A percentile compares a stretch with the other conserved stretches of the same genome.
These are phyloP conservation scores for Fraxinus anomala DNA, from an alignment of 257 asterid species.

Conservation along the genomic window DNA sequence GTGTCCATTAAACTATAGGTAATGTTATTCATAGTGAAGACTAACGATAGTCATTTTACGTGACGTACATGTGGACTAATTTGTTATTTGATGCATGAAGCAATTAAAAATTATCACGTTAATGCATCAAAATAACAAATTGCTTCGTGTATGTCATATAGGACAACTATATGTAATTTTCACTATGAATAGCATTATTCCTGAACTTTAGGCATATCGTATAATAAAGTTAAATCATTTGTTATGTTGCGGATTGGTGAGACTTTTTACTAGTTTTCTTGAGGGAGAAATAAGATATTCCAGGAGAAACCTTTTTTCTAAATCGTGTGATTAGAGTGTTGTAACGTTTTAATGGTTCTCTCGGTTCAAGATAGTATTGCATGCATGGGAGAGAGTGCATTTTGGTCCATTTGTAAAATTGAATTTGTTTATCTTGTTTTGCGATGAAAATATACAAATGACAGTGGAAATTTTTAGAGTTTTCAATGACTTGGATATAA, in stretches of 20 bases:
- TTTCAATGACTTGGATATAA: neutral
- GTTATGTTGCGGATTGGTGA: constrained; percentile 5
- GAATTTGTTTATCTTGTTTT: constrained; percentile 19
- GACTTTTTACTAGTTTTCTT: constrained; percentile 13
- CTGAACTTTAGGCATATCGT: neutral
- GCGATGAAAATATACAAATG: neutral
- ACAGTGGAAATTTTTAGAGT: neutral
- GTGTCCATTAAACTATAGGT: constrained; percentile 5
- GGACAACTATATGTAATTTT: too few species aligned
- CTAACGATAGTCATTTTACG: too few species aligned
- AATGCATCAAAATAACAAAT: too few species aligned
- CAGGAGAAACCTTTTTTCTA: neutral
- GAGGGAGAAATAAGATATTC: constrained; percentile 14
- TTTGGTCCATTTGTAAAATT: constrained; percentile 7
- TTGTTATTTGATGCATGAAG: too few species aligned
- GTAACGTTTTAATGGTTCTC: neutral
- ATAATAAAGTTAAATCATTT: neutral
- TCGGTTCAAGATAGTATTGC: constrained; percentile 7
- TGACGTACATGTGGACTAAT: too few species aligned
- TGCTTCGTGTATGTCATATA: too few species aligned
- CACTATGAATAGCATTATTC: too few species aligned
- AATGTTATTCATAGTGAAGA: too few species aligned
- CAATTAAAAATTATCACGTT: too few species aligned
- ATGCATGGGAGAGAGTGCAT: constrained; percentile 27
- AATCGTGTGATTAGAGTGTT: constrained; percentile 5